Percentiles rank a stretch among this genome's conserved stretches.
Evolutionary conservation across 352 stramenopile species (phyloP).

Genomic region (Halophytophthora batemanensis): DNA sequence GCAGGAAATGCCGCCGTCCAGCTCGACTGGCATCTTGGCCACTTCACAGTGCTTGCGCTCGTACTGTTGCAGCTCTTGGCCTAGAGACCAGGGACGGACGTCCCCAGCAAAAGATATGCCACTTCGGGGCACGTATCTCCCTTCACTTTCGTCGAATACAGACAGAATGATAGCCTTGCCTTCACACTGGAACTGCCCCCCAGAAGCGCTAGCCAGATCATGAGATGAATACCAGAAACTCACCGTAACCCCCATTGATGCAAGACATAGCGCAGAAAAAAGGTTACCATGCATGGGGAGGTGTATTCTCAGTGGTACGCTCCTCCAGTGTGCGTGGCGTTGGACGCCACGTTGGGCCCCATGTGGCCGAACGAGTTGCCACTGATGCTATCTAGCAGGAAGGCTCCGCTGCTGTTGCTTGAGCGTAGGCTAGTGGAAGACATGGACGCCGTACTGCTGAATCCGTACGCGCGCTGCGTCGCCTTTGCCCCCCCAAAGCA

Average conservation of each 20-base stretch:
- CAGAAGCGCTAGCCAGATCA: too few species aligned
- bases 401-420: conserved; percentile 46
- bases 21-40: not conserved
- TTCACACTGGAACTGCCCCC: too few species aligned
- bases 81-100: not conserved
- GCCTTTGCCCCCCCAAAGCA: conserved; percentile 15
- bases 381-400: conserved; percentile 41
- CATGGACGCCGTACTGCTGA: conserved; percentile 18
- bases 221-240: too few species aligned
- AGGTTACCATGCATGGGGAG: conserved; percentile 2
- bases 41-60: not conserved
- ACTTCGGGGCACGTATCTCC: too few species aligned
- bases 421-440: conserved; percentile 33
- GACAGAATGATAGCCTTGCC: too few species aligned
- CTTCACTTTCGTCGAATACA: too few species aligned
- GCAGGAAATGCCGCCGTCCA: not conserved
- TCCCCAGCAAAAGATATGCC: too few species aligned
- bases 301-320: conserved; percentile 21
- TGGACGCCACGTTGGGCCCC: conserved; percentile 22
- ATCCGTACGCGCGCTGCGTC: conserved; percentile 40
- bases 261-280: too few species aligned
- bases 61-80: not conserved
- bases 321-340: conserved; percentile 7
- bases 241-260: too few species aligned
- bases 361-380: conserved; percentile 34